Percentiles rank a stretch among this genome's conserved stretches.
Conservation (phyloP, 192 early-diverging fungal genomes). For the Coemansia umbellata region DNA sequence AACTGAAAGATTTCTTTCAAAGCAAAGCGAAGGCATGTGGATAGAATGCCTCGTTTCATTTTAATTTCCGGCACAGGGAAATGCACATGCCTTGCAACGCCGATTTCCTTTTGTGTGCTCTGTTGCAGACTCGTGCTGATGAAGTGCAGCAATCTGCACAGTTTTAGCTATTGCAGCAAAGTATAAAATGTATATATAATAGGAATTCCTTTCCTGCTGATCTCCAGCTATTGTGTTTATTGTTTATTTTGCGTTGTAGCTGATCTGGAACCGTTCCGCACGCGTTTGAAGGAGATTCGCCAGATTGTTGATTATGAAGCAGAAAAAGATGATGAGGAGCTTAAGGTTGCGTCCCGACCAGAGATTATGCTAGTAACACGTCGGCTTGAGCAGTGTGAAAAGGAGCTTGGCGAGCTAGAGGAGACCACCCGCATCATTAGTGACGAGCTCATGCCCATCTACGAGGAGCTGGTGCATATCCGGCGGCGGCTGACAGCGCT, state of each 20-base stretch:
- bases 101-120: background rate
- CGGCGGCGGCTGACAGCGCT: slow-evolving; percentile 56
- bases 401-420: slow-evolving; percentile 44
- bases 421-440: slow-evolving; percentile 60
- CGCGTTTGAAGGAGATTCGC: slow-evolving; percentile 57
- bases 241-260: slow-evolving; percentile 33
- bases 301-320: slow-evolving; percentile 51
- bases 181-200: no score
- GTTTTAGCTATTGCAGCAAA: no score
- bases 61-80: slow-evolving; percentile 15
- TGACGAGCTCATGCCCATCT: slow-evolving; percentile 68
- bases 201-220: no score
- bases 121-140: background rate
- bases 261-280: slow-evolving; percentile 59
- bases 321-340: slow-evolving; percentile 32
- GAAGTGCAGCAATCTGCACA: background rate
- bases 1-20: no score
- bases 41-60: no score
- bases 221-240: no score
- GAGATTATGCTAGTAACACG: slow-evolving; percentile 40
- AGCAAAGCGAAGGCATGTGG: no score
- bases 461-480: slow-evolving; percentile 67
- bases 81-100: background rate
- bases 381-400: slow-evolving; percentile 51
- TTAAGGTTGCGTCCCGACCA: slow-evolving; percentile 5